Base-by-base conservation (phyloP, 768 basidiomycete species). In the Tricholoma saponaceum region DNA sequence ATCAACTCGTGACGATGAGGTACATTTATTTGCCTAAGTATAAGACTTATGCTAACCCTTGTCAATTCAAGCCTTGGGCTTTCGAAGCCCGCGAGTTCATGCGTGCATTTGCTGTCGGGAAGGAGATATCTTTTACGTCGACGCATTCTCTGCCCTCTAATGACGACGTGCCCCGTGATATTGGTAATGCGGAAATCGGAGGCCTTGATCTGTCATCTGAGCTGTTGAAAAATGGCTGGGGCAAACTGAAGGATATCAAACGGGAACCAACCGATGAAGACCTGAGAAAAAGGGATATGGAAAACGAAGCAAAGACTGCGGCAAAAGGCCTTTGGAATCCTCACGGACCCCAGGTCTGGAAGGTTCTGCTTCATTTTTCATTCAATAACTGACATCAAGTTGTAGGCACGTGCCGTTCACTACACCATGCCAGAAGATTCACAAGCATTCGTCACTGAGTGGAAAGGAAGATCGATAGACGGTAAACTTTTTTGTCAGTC, bases 71-170 rank as follows among this genome's bases (percentile, higher is more conserved):
- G 92, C 84, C 87, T 5, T 94, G 89, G 85, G 90, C 96, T 2
- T 97, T 89, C 70, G 92, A 95, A 69, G 84, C 94, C 49, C 89
- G 97, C 62, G 97, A 98, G 74, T 97, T 88, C 73, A 78, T 98
- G 33, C 88, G 97, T 43, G 76, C 85, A 22, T 74, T 95, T 47
- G 78, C 86, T 10, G 93, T 98, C 52, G 96, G 95, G 62, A 98
- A 97, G 69, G 87, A 95, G 72, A 80, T 98, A 65, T 81, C 87
- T 0, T 97, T 96, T 73, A 81, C 80, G 23, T 85, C 94, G 8
- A 83, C 84, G 23, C 92, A 97, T 71, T 86, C 87, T 39, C 75
- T 97, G 41, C 82, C 90, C 9, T 73, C 87, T 32, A 86, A 84
- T 58, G 90, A 91, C 62, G 91, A 91, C 58, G 72, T 81, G 35